These are phyloP conservation scores for Apostasia ramifera DNA, from an alignment of 106 monocot species.

Conservation along the genomic window DNA sequence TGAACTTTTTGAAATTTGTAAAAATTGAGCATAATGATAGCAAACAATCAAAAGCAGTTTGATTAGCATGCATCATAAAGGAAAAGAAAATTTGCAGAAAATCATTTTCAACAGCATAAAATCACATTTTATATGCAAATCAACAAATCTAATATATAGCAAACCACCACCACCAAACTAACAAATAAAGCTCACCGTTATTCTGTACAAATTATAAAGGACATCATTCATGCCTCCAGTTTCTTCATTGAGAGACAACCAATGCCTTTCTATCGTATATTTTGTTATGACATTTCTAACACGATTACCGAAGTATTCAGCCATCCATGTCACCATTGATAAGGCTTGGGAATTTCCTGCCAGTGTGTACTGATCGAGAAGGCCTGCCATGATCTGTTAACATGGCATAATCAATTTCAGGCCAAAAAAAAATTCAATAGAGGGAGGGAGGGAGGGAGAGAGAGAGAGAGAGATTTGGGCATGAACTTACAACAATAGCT, in stretches of 20 bases:
- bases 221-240: constrained; percentile 99
- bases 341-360: constrained; percentile 55
- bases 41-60: constrained; percentile 1
- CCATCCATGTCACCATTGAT: constrained; percentile 81
- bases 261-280: constrained; percentile 92
- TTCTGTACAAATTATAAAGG: constrained; percentile 70
- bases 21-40: background rate
- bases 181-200: constrained; percentile 45
- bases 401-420: constrained; percentile 1
- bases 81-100: background rate
- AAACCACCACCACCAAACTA: background rate
- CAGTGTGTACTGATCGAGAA: constrained; percentile 75
- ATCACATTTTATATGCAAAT: no score
- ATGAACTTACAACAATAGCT: background rate
- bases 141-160: no score
- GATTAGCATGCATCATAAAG: background rate
- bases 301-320: constrained; percentile 88
- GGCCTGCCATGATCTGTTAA: constrained; percentile 87
- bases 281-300: constrained; percentile 83
- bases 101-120: no score
- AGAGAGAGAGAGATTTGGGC: background rate
- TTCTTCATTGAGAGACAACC: constrained; percentile 89
- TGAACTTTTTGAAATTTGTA: background rate
- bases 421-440: background rate
- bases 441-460: background rate